Conservation (phyloP, 768 basidiomycete species). For the Psilocybe sp. region DNA sequence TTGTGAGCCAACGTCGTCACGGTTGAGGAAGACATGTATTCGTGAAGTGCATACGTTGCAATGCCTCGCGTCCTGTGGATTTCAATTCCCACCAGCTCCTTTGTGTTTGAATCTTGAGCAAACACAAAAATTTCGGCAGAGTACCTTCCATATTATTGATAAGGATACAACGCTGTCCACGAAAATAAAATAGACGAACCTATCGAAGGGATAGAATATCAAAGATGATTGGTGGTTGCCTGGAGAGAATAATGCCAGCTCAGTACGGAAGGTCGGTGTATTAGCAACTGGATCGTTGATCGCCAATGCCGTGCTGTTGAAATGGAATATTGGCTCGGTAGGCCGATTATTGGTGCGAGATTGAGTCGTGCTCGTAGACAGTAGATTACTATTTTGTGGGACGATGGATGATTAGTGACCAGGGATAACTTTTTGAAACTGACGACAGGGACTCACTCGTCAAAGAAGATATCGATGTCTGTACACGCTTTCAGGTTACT, state of each 20-base stretch:
- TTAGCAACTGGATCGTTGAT: conserved; percentile 13
- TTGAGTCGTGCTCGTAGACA: background rate
- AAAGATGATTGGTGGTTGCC: conserved; percentile 16
- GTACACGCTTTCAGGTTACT: conserved; percentile 16
- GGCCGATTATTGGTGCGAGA: conserved; percentile 16
- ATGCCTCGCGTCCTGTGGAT: conserved; percentile 19
- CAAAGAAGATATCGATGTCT: conserved; percentile 20
- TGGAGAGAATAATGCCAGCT: conserved; percentile 19
- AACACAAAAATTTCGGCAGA: conserved; percentile 20
- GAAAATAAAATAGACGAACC: conserved; percentile 8
- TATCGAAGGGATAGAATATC: conserved; percentile 21
- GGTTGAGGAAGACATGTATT: no score
- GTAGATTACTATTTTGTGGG: conserved; percentile 18
- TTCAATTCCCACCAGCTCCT: conserved; percentile 15
- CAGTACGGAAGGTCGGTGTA: conserved; percentile 20
- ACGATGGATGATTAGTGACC: no score
- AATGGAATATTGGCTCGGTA: conserved; percentile 15
- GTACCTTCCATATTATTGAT: conserved; percentile 4
- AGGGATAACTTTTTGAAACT: no score
- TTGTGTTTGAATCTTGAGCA: conserved; percentile 17
- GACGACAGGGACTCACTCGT: conserved; percentile 15
- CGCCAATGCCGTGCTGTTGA: conserved; percentile 15
- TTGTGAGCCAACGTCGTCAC: no score
- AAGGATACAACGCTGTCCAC: background rate
- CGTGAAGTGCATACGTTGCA: conserved; percentile 21